Evolutionary conservation across 768 basidiomycete genomes (phyloP).

Genomic region (Serendipita sp.): DNA sequence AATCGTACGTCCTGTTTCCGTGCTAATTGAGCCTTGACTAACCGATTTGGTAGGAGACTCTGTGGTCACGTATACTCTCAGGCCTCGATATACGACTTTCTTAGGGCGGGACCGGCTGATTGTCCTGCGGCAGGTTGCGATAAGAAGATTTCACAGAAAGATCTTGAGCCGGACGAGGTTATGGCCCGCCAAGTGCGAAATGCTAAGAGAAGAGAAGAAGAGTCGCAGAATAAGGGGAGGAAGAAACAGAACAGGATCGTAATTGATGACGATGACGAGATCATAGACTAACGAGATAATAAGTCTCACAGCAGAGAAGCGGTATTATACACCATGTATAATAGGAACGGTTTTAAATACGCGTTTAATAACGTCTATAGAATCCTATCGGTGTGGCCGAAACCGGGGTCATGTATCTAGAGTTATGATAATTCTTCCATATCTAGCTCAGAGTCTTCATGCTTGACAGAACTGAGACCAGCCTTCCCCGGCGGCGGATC

Average conservation of each 20-base stretch:
- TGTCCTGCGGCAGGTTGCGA: constrained; percentile 23
- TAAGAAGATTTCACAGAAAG: constrained; percentile 13
- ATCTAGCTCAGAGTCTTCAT: not conserved
- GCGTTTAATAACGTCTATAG: too few relatives aligned
- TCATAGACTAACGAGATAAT: not conserved
- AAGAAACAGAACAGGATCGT: not conserved
- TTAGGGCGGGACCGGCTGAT: constrained; percentile 19
- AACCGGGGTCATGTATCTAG: too few relatives aligned
- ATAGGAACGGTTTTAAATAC: too few relatives aligned
- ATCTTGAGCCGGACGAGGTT: constrained; percentile 17
- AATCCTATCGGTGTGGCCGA: too few relatives aligned
- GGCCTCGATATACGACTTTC: constrained; percentile 50
- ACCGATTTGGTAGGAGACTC: constrained; percentile 27
- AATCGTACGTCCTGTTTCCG: constrained; percentile 42
- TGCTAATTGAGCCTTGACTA: not conserved
- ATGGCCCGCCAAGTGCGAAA: not conserved
- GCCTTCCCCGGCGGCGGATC: constrained; percentile 17
- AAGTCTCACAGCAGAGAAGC: too few relatives aligned
- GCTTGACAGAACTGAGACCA: too few relatives aligned
- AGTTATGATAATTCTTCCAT: constrained; percentile 3
- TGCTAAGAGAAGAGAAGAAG: constrained; percentile 6
- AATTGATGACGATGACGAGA: not conserved
- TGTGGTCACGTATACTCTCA: constrained; percentile 78
- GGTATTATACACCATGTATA: too few relatives aligned
- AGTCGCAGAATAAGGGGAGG: not conserved